A percentile compares a stretch with the other conserved stretches of the same genome.
Conservation (phyloP, 2,329 filamentous ascomycete species). For the Sodiomyces alkalinus region DNA sequence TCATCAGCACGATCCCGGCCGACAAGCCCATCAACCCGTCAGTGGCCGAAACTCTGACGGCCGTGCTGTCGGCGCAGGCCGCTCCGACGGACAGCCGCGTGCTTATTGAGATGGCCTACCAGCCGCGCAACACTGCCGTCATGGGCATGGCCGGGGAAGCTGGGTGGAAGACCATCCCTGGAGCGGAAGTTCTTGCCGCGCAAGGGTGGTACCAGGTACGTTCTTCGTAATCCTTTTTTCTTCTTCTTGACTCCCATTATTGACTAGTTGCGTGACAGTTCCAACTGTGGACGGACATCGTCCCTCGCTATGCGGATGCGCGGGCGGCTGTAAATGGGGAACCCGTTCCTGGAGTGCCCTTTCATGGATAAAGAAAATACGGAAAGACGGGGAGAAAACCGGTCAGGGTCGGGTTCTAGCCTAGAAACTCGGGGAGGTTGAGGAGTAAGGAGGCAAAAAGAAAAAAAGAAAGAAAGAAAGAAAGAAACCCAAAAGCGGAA, state of each 20-base stretch:
- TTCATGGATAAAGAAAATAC: too few species aligned
- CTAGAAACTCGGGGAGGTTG: too few species aligned
- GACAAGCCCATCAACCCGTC: slow-evolving; percentile 64
- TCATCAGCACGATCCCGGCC: slow-evolving; percentile 82
- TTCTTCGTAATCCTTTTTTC: slow-evolving; percentile 4
- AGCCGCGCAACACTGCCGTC: slow-evolving; percentile 65
- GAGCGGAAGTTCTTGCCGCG: slow-evolving; percentile 75
- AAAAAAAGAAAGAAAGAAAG: too few species aligned
- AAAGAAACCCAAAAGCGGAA: too few species aligned
- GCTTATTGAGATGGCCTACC: slow-evolving; percentile 92
- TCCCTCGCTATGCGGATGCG: slow-evolving; percentile 55
- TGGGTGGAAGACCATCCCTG: slow-evolving; percentile 73
- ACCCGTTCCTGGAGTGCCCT: slow-evolving; percentile 5
- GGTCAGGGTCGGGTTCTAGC: too few species aligned
- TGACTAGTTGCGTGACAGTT: too few species aligned
- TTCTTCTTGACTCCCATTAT: background rate
- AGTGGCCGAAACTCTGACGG: slow-evolving; percentile 49
- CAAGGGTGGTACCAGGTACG: slow-evolving; percentile 80
- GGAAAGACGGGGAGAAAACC: too few species aligned
- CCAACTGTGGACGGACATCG: slow-evolving; percentile 72
- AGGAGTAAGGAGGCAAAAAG: too few species aligned
- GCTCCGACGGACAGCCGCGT: slow-evolving; percentile 33
- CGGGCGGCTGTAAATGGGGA: slow-evolving; percentile 40
- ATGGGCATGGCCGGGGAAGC: slow-evolving; percentile 69
- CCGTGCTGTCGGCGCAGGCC: slow-evolving; percentile 28